Evolutionary conservation across 2,329 filamentous ascomycete species (phyloP), one percentile per base, ranked within the genome.

Genomic region (Pseudonectria foliicola): DNA sequence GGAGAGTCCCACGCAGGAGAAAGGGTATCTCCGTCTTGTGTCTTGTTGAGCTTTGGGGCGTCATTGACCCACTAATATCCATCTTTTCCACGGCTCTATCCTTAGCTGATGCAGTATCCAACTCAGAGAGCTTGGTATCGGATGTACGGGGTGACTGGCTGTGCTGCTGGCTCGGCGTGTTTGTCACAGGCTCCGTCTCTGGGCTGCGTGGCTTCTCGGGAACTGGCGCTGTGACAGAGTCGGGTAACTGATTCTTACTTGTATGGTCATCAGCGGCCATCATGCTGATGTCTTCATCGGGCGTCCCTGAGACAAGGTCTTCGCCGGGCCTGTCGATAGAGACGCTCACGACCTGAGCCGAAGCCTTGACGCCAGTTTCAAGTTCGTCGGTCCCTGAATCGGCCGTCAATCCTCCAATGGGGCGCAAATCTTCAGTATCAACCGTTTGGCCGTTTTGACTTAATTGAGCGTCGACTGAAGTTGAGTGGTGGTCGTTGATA

Each of bases 1-100:
- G 84, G 10, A 98, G 67, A 1, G 79, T 94, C 13, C 92, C 92
- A 32, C 92, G 82, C 0, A 95, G 68, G 10, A 98, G 72, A 42
- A 87, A 83, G 0, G 88, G 89, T 10, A 92, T 75, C 7, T 84
- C 79, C 0, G 80, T 89, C 47, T 81, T 84, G 38, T 71, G 68
- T 1, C 52, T 53, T 3, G 57, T 53, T n/a, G 45, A 30, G 4
- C 43, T 35, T 10, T 40, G 49, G 3, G 60, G 58, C 3, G 62
- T 60, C 2, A 43, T 46, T n/a, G 61, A 63, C 40, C 55, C 52
- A 30, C 57, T 62, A 10, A 34, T 31, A 2, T 33, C 40, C 4
- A 43, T 54, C 10, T 55, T 54, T 6, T 45, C 50, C 10, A 56
- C 53, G 3, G 54, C 53, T 21, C 61, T 55, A n/a, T 63, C 59